Conservation (phyloP, 1,284 basidiomycete genomes). For the Rhodotorula sp. region DNA sequence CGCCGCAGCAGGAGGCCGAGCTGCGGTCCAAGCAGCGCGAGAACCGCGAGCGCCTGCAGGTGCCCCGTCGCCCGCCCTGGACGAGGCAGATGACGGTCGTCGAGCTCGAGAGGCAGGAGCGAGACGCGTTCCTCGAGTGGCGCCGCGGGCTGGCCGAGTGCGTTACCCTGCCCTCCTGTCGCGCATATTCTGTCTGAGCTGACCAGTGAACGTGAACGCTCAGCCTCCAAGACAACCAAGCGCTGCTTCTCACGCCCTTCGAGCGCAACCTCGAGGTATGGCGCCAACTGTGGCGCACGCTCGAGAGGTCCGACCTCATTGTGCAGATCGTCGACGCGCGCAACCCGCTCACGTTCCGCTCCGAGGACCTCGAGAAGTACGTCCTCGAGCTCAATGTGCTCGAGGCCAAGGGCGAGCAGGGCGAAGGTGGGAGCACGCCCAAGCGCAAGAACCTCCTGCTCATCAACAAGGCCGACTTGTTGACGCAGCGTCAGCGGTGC, state of each 20-base stretch:
- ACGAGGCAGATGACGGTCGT: constrained; percentile 71
- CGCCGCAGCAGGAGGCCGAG: constrained; percentile 77
- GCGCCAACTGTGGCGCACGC: constrained; percentile 92
- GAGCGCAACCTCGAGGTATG: constrained; percentile 96
- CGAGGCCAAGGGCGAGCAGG: constrained; percentile 1
- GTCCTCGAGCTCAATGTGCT: constrained; percentile 57
- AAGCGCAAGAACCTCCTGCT: constrained; percentile 74
- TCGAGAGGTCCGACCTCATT: constrained; percentile 88
- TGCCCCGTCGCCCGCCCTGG: constrained; percentile 82
- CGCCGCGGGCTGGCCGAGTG: constrained; percentile 84
- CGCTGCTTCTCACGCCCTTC: constrained; percentile 86
- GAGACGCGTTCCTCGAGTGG: constrained; percentile 87
- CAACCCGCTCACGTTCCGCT: constrained; percentile 86
- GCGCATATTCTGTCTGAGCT: neutral
- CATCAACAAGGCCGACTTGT: constrained; percentile 94
- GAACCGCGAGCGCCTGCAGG: constrained; percentile 70
- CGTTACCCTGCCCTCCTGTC: constrained; percentile 41
- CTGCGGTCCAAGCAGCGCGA: constrained; percentile 70
- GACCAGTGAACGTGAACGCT: neutral
- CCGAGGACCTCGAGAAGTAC: constrained; percentile 87
- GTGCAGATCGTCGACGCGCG: constrained; percentile 96
- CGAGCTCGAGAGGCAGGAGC: constrained; percentile 82
- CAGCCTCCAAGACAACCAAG: constrained; percentile 72
- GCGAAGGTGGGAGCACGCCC: constrained; percentile 17
- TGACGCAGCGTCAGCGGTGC: constrained; percentile 83